These are phyloP conservation scores for Serendipita sp. DNA, from an alignment of 768 basidiomycete genomes.

Conservation along the genomic window DNA sequence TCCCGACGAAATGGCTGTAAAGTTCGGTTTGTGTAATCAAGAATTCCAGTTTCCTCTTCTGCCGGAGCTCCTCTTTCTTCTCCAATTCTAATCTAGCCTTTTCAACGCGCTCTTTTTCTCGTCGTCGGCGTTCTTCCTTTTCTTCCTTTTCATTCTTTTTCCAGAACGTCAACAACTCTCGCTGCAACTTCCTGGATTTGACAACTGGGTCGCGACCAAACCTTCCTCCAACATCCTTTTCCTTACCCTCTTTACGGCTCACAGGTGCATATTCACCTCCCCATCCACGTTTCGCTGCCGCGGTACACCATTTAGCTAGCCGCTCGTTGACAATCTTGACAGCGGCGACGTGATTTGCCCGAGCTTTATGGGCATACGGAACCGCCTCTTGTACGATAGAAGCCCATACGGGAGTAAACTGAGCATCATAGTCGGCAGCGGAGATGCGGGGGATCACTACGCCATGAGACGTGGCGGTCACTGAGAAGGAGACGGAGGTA, in stretches of 20 bases:
- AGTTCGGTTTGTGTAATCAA: conserved; percentile 97
- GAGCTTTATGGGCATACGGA: not conserved
- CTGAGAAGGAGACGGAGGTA: not conserved
- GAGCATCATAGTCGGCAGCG: not conserved
- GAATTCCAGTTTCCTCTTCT: conserved; percentile 94
- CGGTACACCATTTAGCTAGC: not conserved
- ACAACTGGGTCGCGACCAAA: conserved; percentile 22
- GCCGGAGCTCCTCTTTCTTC: conserved; percentile 80
- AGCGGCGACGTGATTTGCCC: not conserved
- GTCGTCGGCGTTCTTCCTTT: conserved; percentile 76
- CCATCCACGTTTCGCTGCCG: conserved; percentile 6
- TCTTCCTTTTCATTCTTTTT: conserved; percentile 97
- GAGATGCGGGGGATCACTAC: not conserved
- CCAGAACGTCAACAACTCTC: conserved; percentile 95
- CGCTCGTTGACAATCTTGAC: conserved; percentile 2
- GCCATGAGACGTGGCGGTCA: not conserved
- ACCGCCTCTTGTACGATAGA: not conserved
- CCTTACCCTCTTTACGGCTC: conserved; percentile 25
- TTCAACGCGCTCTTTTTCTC: conserved; percentile 87
- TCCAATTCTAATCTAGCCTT: conserved; percentile 82
- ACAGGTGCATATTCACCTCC: conserved; percentile 14
- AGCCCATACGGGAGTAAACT: not conserved
- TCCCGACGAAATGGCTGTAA: conserved; percentile 98
- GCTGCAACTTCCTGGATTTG: conserved; percentile 76
- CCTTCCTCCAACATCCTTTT: conserved; percentile 34